These are phyloP conservation scores for Pezizomycotina sp. DNA, from an alignment of 2,329 filamentous ascomycete genomes.

Conservation along the genomic window DNA sequence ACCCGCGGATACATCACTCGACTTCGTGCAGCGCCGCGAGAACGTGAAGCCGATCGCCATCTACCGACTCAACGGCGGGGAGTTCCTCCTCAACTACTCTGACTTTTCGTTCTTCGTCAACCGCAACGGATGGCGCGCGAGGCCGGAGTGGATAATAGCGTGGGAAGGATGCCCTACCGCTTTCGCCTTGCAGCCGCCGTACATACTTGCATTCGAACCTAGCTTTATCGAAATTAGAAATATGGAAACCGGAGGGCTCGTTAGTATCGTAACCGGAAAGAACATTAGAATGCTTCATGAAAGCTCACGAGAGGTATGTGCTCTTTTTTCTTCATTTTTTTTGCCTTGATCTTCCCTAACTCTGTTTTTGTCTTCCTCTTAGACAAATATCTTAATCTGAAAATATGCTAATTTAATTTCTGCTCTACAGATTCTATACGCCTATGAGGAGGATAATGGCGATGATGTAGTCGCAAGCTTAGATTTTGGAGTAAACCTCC, in stretches of 20 bases:
- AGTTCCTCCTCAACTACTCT: slow-evolving; percentile 94
- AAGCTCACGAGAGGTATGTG: slow-evolving; percentile 79
- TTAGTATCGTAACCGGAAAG: slow-evolving; percentile 90
- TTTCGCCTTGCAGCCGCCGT: slow-evolving; percentile 90
- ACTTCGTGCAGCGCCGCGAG: slow-evolving; percentile 89
- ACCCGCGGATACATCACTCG: slow-evolving; percentile 95
- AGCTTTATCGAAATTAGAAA: slow-evolving; percentile 95
- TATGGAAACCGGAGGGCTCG: slow-evolving; percentile 76
- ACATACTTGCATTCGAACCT: slow-evolving; percentile 90
- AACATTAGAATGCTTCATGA: slow-evolving; percentile 96
- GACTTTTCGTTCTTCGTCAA: slow-evolving; percentile 99
- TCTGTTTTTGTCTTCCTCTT: background rate
- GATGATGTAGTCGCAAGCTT: slow-evolving; percentile 87
- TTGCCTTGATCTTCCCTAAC: slow-evolving; percentile 14
- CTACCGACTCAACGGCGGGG: slow-evolving; percentile 73
- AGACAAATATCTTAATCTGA: background rate
- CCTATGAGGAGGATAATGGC: slow-evolving; percentile 73
- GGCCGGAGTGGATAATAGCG: slow-evolving; percentile 90
- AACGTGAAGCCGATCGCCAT: slow-evolving; percentile 92
- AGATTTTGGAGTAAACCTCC: slow-evolving; percentile 64
- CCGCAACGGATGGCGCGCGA: slow-evolving; percentile 88
- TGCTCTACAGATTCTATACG: slow-evolving; percentile 65
- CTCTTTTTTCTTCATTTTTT: slow-evolving; percentile 7
- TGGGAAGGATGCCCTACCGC: slow-evolving; percentile 89
- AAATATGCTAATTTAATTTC: slow-evolving; percentile 24